phyloP scores from a whole-genome alignment of 805 yeast genomes.

The Ogataea polymorpha region DNA sequence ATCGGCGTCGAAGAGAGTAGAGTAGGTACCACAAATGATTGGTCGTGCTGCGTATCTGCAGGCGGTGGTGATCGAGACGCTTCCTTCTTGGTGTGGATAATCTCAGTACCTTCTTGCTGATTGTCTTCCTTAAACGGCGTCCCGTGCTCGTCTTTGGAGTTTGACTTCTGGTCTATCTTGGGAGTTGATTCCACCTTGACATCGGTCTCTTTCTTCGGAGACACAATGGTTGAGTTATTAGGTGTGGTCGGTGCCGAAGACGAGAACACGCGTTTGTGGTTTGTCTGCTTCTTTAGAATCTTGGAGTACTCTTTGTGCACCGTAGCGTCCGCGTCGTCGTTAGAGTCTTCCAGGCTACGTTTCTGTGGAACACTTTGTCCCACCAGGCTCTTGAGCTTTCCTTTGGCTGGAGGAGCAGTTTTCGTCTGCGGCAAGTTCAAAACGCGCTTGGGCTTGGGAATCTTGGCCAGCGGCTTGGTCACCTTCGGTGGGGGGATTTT shows the following conservation, averaged over 20 bases:
- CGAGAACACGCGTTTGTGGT: slow-evolving; percentile 25
- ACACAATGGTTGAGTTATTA: slow-evolving; percentile 2
- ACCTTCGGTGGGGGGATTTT: slow-evolving; percentile 1
- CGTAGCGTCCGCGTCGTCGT: slow-evolving; percentile 14
- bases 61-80: background rate
- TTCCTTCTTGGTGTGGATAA: too few species aligned
- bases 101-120: too few species aligned
- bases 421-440: background rate
- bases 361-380: slow-evolving; percentile 17
- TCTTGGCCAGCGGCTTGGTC: slow-evolving; percentile 1
- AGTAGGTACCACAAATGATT: slow-evolving; percentile 13
- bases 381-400: slow-evolving; percentile 12
- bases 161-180: background rate
- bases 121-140: too few species aligned
- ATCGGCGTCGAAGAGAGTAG: slow-evolving; percentile 20
- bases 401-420: slow-evolving; percentile 1
- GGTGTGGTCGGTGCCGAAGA: slow-evolving; percentile 19
- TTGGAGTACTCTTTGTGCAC: slow-evolving; percentile 23
- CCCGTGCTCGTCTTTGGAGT: too few species aligned
- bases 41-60: background rate
- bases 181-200: slow-evolving; percentile 1
- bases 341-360: slow-evolving; percentile 11
- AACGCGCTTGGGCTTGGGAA: slow-evolving; percentile 4
- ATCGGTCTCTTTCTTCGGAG: slow-evolving; percentile 1
- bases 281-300: slow-evolving; percentile 21